phyloP scores from a whole-genome alignment of 768 basidiomycete genomes.

The Pulveroboletus sp. region DNA sequence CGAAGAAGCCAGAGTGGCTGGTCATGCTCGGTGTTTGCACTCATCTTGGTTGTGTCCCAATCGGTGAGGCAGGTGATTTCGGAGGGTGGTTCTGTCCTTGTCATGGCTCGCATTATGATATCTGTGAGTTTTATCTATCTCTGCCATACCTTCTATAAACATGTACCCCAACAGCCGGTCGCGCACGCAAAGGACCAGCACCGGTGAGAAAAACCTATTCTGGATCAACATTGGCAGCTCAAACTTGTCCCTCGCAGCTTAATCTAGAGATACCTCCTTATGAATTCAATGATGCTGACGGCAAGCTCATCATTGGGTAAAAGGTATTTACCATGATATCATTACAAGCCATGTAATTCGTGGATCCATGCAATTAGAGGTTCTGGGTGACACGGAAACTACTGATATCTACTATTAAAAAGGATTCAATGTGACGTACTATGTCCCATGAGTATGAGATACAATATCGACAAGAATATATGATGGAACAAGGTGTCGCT shows the following conservation, averaged over 20 bases:
- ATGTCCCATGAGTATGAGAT: too few relatives aligned
- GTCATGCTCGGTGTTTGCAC: conserved; percentile 95
- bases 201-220: conserved; percentile 55
- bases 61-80: conserved; percentile 95
- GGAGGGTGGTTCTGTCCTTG: conserved; percentile 99
- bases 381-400: conserved; percentile 3
- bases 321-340: conserved; percentile 1
- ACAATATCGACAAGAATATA: not conserved
- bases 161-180: conserved; percentile 63
- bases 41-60: conserved; percentile 97
- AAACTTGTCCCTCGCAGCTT: conserved; percentile 45
- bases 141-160: conserved; percentile 7
- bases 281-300: conserved; percentile 83
- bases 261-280: conserved; percentile 93
- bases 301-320: conserved; percentile 85
- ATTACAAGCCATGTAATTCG: conserved; percentile 19
- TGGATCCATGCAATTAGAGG: conserved; percentile 23
- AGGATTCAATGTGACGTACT: too few relatives aligned
- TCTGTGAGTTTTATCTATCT: conserved; percentile 56
- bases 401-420: not conserved
- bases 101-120: conserved; percentile 98
- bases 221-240: conserved; percentile 1
- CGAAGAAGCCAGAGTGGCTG: conserved; percentile 95
- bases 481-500: not conserved
- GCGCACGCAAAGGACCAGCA: conserved; percentile 94